Conservation (phyloP, 148 eudicot genomes). For the Arbutus unedo region DNA sequence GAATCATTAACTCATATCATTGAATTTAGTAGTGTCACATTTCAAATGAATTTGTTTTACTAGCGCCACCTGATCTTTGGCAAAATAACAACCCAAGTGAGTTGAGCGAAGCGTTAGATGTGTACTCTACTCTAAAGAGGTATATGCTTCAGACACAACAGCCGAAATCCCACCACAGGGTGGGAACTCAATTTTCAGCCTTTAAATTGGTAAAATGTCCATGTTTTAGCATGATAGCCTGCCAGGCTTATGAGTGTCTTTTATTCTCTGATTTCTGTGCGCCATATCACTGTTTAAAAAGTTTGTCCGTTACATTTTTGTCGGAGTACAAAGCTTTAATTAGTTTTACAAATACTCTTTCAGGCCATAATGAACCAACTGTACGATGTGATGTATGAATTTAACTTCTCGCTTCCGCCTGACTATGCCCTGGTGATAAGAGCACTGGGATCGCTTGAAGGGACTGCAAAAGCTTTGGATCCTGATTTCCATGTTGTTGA, state of each 20-base stretch:
- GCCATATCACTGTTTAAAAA: neutral
- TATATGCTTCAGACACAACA: too few species aligned
- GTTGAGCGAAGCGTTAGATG: too few species aligned
- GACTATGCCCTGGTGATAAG: constrained; percentile 98
- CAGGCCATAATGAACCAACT: constrained; percentile 97
- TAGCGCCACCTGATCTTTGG: neutral
- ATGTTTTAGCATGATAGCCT: neutral
- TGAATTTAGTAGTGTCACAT: neutral
- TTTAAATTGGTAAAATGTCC: neutral
- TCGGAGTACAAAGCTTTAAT: neutral
- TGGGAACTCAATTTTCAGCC: neutral
- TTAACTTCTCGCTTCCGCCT: constrained; percentile 89
- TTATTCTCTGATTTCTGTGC: neutral
- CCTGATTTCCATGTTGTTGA: constrained; percentile 90
- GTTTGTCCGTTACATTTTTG: neutral
- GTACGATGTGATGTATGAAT: constrained; percentile 96
- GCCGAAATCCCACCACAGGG: too few species aligned
- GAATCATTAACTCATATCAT: neutral
- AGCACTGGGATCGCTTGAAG: constrained; percentile 97
- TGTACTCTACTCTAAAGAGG: too few species aligned
- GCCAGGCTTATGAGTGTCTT: neutral
- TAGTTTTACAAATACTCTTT: constrained; percentile 19
- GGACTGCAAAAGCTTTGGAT: constrained; percentile 94
- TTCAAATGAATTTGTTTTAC: neutral
- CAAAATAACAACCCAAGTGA: too few species aligned